These are phyloP conservation scores for Linum tenue DNA, from an alignment of 345 rosid species.

Conservation along the genomic window DNA sequence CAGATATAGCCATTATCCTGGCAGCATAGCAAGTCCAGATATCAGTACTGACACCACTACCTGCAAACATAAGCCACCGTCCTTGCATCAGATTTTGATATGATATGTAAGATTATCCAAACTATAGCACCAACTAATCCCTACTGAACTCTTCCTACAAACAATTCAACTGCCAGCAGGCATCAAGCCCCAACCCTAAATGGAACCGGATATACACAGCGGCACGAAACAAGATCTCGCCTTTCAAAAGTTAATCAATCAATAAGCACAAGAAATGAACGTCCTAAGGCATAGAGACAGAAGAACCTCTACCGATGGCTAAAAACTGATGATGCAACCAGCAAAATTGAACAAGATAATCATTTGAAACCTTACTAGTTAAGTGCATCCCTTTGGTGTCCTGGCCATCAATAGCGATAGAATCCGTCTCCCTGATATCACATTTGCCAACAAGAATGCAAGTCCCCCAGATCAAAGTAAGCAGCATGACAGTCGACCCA, in stretches of 20 bases:
- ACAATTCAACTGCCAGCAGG: too few relatives aligned
- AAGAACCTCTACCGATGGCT: not conserved
- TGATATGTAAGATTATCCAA: not conserved
- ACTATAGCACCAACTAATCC: not conserved
- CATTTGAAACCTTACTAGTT: not conserved
- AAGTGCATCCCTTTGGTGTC: not conserved
- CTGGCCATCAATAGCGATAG: not conserved
- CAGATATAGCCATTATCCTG: constrained; percentile 33
- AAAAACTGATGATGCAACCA: not conserved
- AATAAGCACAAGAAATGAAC: not conserved
- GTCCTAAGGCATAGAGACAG: not conserved
- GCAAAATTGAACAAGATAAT: not conserved
- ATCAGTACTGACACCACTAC: constrained; percentile 30
- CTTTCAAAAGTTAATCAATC: too few relatives aligned
- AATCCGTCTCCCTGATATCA: constrained; percentile 6
- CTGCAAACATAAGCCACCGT: constrained; percentile 12
- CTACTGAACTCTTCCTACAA: too few relatives aligned
- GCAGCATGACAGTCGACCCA: constrained; percentile 39
- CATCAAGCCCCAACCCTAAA: too few relatives aligned
- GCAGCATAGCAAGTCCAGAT: constrained; percentile 35
- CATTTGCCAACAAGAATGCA: constrained; percentile 27
- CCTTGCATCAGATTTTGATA: not conserved
- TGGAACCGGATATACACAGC: too few relatives aligned
- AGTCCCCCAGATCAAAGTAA: constrained; percentile 42
- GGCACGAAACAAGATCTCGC: too few relatives aligned